Base-by-base conservation (phyloP, 2,329 filamentous ascomycete species). In the Fusarium subglutinans region DNA sequence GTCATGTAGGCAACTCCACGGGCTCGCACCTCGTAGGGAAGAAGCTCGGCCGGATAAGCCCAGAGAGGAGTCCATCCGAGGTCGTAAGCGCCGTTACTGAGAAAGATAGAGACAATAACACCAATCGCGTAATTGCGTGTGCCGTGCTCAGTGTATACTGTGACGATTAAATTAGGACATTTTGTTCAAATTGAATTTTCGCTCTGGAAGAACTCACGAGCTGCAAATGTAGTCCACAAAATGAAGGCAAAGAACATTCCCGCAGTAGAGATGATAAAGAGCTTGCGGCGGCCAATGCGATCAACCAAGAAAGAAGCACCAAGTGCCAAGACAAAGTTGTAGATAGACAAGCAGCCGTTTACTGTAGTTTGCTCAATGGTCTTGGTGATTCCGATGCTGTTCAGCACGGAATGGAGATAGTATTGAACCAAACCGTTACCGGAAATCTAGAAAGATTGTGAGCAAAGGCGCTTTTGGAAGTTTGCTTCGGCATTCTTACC, bases 371-470 rank as follows among this genome's bases (percentile, higher is more conserved):
- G 82, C 2, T 82, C 82, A 41, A 82, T 78, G 5, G 80, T 81
- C n/a, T 81, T 79, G 12, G 78, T 82, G 20, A 84, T 81, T 2
- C 82, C 82, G 20, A 84, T 77, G 10, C 80, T 79, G 14, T 80
- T 77, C 10, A 84, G 76, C 74, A 84, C 82, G 2, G 80, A 76
- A 8, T 82, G 80, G 5, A 84, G 78, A 61, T 83, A 83, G 58
- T 83, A 84, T 18, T 55, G 51, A 18, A 40, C 51, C 5, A 55
- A 22, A 1, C 51, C 51, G 14, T 55, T 55, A 10, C 51, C 51
- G 4, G 51, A 55, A 8, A 55, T 55, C 51, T 55, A 9, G 8
- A 13, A 2, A 40, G 11, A 40, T 4, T 8, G 6, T 38, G 13
- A 40, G 24, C 24, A 54, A 4, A 22, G 13, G 10, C 5, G 22